Base-by-base conservation (phyloP, 2,329 filamentous ascomycete genomes). In the Aspergillus proliferans region DNA sequence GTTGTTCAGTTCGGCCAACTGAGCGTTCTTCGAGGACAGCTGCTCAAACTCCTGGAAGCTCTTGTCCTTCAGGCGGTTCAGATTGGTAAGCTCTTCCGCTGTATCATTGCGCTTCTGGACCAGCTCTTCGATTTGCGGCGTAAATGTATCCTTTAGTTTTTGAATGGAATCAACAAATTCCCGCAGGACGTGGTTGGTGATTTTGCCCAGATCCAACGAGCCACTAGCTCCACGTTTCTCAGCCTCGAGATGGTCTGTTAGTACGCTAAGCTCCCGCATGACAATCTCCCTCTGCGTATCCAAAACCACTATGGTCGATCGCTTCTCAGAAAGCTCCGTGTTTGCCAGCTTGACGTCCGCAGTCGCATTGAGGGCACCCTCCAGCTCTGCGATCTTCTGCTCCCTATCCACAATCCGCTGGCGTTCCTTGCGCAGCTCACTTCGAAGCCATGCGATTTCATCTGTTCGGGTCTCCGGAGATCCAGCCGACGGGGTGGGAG, bases 221-320 rank as follows among this genome's bases (percentile, higher is more conserved):
- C 86, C 83, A 64, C 86, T 86, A 55, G 85, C 82, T 62, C 87
- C 87, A 55, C 88, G 85, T 71, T 95, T 96, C 47, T 89, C 90
- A 46, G 82, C 83, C 64, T 92, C 87, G 18, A 96, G 83, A 64
- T 93, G 92, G 42, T 91, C 88, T 3, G 89, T 91, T 61, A 96
- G 80, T 34, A 92, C 86, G 63, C 95, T 89, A 15, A 97, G 76
- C 68, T 97, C 90, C 38, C 88, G 86, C 61, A 97, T 88, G 71
- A 95, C 92, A 67, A 97, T 91, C 70, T 97, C 92, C 45, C 90
- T 89, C 70, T 96, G 89, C 0, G 91, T 92, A 66, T 97, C 92
- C 46, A 97, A 76, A 15, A 94, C 87, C 6, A 92, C 92, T 67
- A 98, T 93, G 0, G 93, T 97, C 61, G 94, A 95, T 50, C 93